phyloP scores from a whole-genome alignment of 2,329 filamentous ascomycete species.

The Talaromyces sp. region DNA sequence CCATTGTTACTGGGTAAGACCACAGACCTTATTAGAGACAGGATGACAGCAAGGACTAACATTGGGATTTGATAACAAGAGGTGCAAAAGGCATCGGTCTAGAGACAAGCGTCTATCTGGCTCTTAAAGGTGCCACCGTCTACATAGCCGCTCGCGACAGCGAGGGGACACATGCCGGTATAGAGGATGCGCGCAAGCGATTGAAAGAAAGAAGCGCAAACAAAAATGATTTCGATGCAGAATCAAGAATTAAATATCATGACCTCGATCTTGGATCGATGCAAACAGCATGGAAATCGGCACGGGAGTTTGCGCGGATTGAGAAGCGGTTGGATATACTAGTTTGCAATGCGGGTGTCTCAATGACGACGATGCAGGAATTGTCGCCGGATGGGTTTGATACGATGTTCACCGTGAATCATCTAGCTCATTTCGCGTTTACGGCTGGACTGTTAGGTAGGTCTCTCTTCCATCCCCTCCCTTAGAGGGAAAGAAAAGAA shows the following conservation, averaged over 20 bases:
- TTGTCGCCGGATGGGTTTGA: conserved; percentile 17
- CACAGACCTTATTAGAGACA: too few relatives aligned
- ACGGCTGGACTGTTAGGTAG: conserved; percentile 13
- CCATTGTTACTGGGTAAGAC: conserved; percentile 15
- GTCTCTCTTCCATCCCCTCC: neutral
- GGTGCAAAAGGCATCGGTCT: conserved; percentile 18
- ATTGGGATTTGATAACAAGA: neutral
- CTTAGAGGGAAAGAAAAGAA: neutral
- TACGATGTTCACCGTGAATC: conserved; percentile 16
- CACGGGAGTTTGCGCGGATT: conserved; percentile 5
- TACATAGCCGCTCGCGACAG: conserved; percentile 17
- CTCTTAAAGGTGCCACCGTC: conserved; percentile 16
- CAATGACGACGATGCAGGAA: conserved; percentile 16
- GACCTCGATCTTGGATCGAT: conserved; percentile 15
- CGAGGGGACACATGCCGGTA: conserved; percentile 10
- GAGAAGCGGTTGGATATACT: conserved; percentile 15
- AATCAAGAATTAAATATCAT: conserved; percentile 14
- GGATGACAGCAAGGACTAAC: neutral
- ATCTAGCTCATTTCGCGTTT: conserved; percentile 18
- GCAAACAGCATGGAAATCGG: conserved; percentile 14
- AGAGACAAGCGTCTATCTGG: conserved; percentile 17
- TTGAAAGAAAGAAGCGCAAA: neutral
- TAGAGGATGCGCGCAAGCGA: conserved; percentile 11
- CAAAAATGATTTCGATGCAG: neutral
- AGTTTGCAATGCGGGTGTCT: conserved; percentile 17